Evolutionary conservation across 495 filamentous ascomycete genomes (phyloP), one percentile per base, ranked within the genome.

Genomic region (Apodospora peruviana): DNA sequence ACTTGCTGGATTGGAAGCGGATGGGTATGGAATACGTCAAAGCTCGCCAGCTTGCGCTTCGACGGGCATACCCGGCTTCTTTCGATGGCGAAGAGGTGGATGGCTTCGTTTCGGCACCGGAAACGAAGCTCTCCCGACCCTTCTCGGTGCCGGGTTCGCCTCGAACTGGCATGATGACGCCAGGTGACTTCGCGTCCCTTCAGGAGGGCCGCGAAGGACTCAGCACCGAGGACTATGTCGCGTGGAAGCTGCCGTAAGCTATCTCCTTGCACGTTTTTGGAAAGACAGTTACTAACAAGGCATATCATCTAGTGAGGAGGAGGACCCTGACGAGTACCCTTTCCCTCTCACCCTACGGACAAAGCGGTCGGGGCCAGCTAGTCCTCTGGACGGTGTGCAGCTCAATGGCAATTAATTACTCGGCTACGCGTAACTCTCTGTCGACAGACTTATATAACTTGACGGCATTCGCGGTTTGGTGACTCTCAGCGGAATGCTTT

Each of bases 21-120:
- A 98, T 98, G 93, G 93, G 93, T 10, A 81, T 96, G 86, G 93
- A 98, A 67, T 98, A 98, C 56, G 87, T 96, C 69, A 98, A 98
- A 71, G 93, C 93, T 27, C 81, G 93, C 29, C 94, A 97, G 67
- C 68, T 98, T 50, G 93, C 93, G 12, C 72, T 98, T 51, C 76
- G 93, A 48, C 81, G 93, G 77, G 93, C 93, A 19, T 98, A 97
- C 57, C 93, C 93, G 20, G 72, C 73, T 16, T 90, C 87, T 0
- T 98, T 95, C 57, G 80, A 80, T 23, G 83, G 76, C 40, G 75
- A 83, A 9, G 84, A 88, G 38, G 88, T 94, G 47, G 82, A 79
- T 51, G 83, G 87, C 56, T 90, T 91, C 69, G 94, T 96, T 57
- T 87, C 88, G 9, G 85, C 86, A 17, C 85, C 86, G 8, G 91